phyloP scores from a whole-genome alignment of 2,329 filamentous ascomycete genomes.

The Ophiostoma pallidulum region DNA sequence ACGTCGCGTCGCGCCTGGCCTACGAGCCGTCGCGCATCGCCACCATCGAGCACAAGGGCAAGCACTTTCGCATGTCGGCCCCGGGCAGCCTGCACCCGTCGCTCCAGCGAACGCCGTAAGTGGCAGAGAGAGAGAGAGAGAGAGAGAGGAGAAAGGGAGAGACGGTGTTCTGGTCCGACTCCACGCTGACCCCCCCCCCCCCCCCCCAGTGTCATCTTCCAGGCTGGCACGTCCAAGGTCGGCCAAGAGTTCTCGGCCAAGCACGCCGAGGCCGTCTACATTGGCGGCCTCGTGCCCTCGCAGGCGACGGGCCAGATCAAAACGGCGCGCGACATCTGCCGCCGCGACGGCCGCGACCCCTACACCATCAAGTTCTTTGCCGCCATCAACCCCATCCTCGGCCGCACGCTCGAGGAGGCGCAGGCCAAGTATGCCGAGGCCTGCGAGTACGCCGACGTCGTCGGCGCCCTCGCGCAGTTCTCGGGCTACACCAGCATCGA shows the following conservation, averaged over 20 bases:
- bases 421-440: slow-evolving; percentile 17
- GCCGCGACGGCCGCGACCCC: slow-evolving; percentile 16
- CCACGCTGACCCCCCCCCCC: no score
- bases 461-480: slow-evolving; percentile 20
- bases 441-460: slow-evolving; percentile 13
- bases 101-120: slow-evolving; percentile 15
- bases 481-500: slow-evolving; percentile 20
- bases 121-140: no score
- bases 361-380: slow-evolving; percentile 17
- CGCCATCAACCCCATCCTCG: slow-evolving; percentile 17
- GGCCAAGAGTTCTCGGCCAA: slow-evolving; percentile 18
- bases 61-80: slow-evolving; percentile 5
- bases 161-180: no score
- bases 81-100: slow-evolving; percentile 5
- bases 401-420: slow-evolving; percentile 17
- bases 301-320: slow-evolving; percentile 9
- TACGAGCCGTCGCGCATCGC: slow-evolving; percentile 6
- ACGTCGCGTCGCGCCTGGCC: neutral
- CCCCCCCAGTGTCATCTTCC: slow-evolving; percentile 18
- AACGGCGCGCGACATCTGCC: slow-evolving; percentile 9
- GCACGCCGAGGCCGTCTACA: slow-evolving; percentile 19
- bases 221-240: slow-evolving; percentile 18
- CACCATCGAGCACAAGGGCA: slow-evolving; percentile 9
- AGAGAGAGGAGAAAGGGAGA: no score
- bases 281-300: slow-evolving; percentile 15